Percentiles rank a stretch among this genome's conserved stretches.
These are phyloP conservation scores for Paramecium caudatum DNA, from an alignment of 73 alveolate genomes.

Conservation along the genomic window DNA sequence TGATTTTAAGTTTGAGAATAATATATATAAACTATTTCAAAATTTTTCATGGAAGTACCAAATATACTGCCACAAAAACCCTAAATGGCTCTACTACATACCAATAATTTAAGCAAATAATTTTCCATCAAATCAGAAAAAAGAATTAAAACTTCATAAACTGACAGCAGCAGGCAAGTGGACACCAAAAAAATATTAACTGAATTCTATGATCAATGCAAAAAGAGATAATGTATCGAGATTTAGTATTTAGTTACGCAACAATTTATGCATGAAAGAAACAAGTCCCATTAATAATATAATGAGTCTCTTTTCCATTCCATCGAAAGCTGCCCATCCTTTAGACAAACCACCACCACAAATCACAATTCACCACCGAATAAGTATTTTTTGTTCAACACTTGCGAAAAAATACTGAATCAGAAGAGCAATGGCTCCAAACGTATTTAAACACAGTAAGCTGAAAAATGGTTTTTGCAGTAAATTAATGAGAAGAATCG, in stretches of 20 bases:
- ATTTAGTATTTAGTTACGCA: background rate
- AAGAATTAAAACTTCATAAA: background rate
- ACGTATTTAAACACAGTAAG: background rate
- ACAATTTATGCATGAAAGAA: background rate
- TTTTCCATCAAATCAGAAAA: constrained; percentile 26
- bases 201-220: constrained; percentile 41
- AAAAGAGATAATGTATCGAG: background rate
- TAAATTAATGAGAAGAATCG: constrained; percentile 27
- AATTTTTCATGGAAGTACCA: background rate
- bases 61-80: background rate
- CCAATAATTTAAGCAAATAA: background rate
- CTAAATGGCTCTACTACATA: background rate
- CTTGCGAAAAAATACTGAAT: background rate
- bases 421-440: constrained; percentile 30
- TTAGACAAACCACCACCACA: background rate
- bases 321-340: constrained; percentile 8
- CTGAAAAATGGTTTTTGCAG: constrained; percentile 15
- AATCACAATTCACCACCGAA: constrained; percentile 15
- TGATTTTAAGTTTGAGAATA: too few relatives aligned
- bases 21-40: constrained; percentile 23
- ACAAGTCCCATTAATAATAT: background rate
- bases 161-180: background rate
- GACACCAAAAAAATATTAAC: constrained; percentile 25
- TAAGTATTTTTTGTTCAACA: background rate
- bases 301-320: background rate